Evolutionary conservation across 352 stramenopile species (phyloP), one percentile per base, ranked within the genome.

Genomic region (Peronospora tabacina): DNA sequence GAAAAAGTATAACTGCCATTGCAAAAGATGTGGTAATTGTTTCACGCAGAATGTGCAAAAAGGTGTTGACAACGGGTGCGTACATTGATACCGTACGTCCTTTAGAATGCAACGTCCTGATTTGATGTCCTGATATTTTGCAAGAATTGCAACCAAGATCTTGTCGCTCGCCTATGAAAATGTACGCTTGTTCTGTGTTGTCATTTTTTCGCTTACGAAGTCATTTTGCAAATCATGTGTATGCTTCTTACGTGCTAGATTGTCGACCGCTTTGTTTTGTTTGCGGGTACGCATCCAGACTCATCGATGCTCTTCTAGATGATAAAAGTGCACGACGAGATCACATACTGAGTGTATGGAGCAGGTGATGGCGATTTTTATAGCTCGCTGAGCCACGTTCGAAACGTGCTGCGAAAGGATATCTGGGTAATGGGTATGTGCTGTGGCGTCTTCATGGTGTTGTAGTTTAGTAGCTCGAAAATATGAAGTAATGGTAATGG

Each of bases 301-400:
- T 44, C 7, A 32, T 28, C 13, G 12, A 10, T 19, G 26, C 5
- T 22, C 12, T 36, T n/a, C 2, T 20, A 20, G 24, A 33, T 16
- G 19, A 28, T 15, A 8, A 26, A 12, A 54, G 15, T 38, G 46
- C 29, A 33, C 9, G 30, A 44, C 11, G 16, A 43, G 0, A 7
- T 44, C 4, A 52, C 35, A 39, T 36, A 13, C 26, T 49, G 10
- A 43, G 12, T 58, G 20, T 49, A 13, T 42, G 37, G 36, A 44
- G 42, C 44, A 92, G 82, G 82, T 30, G 82, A 93, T 44, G 82
- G 82, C 1, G 82, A 93, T 55, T 93, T 90, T 43, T 93, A 93
- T 55, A 84, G 87, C 47, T 89, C 82, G 5, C 61, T 93, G 8
- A 87, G 83, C 52, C 67, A 81, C 20, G 79, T 87, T 22, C 77